Percentiles rank a stretch among this genome's conserved stretches.
Evolutionary conservation across 257 asterid genomes (phyloP).

Genomic region (Verbascum thapsus): DNA sequence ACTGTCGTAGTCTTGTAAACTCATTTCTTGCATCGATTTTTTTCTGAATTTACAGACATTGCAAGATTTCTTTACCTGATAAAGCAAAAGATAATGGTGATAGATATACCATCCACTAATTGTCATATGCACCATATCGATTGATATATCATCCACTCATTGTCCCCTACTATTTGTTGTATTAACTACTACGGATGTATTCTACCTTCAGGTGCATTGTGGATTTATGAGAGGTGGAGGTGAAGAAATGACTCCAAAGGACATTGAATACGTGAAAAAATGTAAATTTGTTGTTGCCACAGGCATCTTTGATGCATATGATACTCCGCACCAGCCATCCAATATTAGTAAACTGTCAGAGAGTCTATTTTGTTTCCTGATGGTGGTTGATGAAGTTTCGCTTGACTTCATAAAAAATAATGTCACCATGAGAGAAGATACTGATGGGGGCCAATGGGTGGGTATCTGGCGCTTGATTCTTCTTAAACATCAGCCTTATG

Average conservation of each 20-base stretch:
- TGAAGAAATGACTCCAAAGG: slow-evolving; percentile 49
- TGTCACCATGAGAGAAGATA: slow-evolving; percentile 46
- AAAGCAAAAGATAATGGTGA: too few species aligned
- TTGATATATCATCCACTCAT: too few species aligned
- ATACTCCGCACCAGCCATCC: slow-evolving; percentile 52
- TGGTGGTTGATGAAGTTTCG: slow-evolving; percentile 60
- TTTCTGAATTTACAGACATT: slow-evolving; percentile 4
- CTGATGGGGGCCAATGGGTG: slow-evolving; percentile 52
- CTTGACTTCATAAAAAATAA: slow-evolving; percentile 44
- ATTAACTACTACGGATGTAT: slow-evolving; percentile 16
- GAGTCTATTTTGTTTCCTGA: slow-evolving; percentile 55
- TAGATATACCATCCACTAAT: not conserved
- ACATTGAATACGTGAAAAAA: slow-evolving; percentile 40
- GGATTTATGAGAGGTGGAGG: slow-evolving; percentile 55
- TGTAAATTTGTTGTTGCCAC: slow-evolving; percentile 61
- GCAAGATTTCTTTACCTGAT: slow-evolving; percentile 11
- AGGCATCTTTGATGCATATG: slow-evolving; percentile 61
- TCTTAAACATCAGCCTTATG: slow-evolving; percentile 56
- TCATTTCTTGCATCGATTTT: not conserved
- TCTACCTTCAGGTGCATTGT: slow-evolving; percentile 73
- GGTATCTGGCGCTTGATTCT: slow-evolving; percentile 57
- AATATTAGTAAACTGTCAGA: slow-evolving; percentile 43
- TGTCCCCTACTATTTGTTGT: too few species aligned
- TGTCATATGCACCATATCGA: too few species aligned
- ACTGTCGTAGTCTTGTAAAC: slow-evolving; percentile 13